These are phyloP conservation scores for Fusarium circinatum DNA, from an alignment of 2,329 filamentous ascomycete species.

Conservation along the genomic window DNA sequence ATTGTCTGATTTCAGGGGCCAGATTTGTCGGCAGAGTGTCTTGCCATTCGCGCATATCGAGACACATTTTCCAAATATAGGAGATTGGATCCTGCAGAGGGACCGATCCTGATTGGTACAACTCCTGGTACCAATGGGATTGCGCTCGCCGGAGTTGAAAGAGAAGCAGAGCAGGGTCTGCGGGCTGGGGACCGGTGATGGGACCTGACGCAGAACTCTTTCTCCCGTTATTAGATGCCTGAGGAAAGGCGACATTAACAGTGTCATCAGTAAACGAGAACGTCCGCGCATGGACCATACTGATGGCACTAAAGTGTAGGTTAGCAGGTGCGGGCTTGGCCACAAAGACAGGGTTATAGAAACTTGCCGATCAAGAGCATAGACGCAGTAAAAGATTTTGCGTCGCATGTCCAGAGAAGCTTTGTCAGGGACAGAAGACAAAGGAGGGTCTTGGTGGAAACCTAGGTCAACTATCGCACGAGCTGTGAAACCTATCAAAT, in stretches of 20 bases:
- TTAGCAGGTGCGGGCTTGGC: constrained; percentile 28
- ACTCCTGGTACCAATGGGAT: constrained; percentile 88
- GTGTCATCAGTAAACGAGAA: constrained; percentile 96
- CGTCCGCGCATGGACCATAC: constrained; percentile 84
- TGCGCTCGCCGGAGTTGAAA: constrained; percentile 87
- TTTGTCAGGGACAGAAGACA: constrained; percentile 73
- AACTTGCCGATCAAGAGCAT: constrained; percentile 83
- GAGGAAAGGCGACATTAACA: constrained; percentile 81
- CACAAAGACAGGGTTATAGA: background rate
- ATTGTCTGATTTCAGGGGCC: constrained; percentile 72
- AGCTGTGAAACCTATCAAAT: constrained; percentile 88
- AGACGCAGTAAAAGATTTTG: constrained; percentile 89
- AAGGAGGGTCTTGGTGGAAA: constrained; percentile 89
- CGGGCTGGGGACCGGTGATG: constrained; percentile 59
- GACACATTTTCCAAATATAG: constrained; percentile 80
- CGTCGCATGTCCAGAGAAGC: constrained; percentile 79
- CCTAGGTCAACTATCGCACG: constrained; percentile 90
- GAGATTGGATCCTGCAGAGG: constrained; percentile 74
- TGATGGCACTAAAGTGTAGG: constrained; percentile 72
- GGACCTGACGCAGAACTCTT: constrained; percentile 55
- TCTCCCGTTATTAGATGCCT: constrained; percentile 56
- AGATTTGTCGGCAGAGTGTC: constrained; percentile 76
- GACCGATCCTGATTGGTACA: constrained; percentile 81
- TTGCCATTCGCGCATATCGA: constrained; percentile 83
- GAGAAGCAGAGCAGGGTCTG: constrained; percentile 78